Conservation (phyloP, 768 basidiomycete genomes). For the Trametes cingulata region DNA sequence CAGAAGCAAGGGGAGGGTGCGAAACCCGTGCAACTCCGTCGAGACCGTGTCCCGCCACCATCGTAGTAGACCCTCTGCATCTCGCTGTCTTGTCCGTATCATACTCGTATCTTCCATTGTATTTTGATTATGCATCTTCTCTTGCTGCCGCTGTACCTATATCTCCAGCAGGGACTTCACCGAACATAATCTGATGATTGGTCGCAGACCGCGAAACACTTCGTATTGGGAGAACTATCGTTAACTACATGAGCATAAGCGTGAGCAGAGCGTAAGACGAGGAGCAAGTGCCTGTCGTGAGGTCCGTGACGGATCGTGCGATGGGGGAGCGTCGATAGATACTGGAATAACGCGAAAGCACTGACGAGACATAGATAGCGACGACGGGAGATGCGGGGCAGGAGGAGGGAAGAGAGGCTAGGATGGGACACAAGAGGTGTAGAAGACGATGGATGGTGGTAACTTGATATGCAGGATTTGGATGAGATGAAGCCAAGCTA, state of each 20-base stretch:
- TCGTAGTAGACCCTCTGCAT: conserved; percentile 4
- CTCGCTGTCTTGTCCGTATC: not conserved
- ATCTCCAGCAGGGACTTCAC: not conserved
- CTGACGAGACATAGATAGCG: conserved; percentile 24
- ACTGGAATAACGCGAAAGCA: conserved; percentile 25
- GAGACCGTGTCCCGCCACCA: conserved; percentile 28
- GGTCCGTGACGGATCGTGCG: conserved; percentile 23
- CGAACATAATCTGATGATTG: not conserved
- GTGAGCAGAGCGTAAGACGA: conserved; percentile 22
- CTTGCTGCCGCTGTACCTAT: not conserved
- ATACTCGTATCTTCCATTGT: conserved; percentile 6
- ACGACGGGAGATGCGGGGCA: conserved; percentile 17
- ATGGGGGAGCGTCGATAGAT: conserved; percentile 24
- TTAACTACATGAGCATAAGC: conserved; percentile 22
- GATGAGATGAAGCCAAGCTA: conserved; percentile 14
- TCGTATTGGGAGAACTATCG: conserved; percentile 16
- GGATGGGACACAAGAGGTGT: not conserved
- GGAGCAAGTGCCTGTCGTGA: conserved; percentile 16
- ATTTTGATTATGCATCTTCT: conserved; percentile 8
- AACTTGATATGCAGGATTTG: conserved; percentile 9
- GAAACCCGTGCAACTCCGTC: conserved; percentile 31
- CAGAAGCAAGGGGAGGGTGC: conserved; percentile 53
- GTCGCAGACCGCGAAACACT: conserved; percentile 15
- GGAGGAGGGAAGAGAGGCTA: not conserved
- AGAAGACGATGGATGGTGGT: conserved; percentile 2